Conservation (phyloP, 768 basidiomycete genomes). For the Lactifluus subvellereus region DNA sequence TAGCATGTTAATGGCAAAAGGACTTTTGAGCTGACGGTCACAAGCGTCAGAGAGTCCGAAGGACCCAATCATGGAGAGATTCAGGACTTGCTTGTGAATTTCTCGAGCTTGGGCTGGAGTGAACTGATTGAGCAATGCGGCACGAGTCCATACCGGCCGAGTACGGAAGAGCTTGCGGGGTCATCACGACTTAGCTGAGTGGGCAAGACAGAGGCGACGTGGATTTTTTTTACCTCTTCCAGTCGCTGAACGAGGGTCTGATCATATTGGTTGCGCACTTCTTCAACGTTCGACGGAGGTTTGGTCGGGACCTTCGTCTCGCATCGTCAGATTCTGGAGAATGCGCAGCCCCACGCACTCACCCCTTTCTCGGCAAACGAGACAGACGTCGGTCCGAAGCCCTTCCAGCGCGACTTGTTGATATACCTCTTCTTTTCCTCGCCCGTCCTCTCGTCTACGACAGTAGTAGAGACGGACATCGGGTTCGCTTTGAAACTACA, state of each 20-base stretch:
- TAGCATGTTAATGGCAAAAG: conserved; percentile 79
- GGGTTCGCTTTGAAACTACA: conserved; percentile 71
- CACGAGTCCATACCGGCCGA: conserved; percentile 87
- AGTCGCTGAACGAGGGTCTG: conserved; percentile 49
- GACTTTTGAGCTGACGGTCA: conserved; percentile 59
- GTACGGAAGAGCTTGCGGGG: conserved; percentile 54
- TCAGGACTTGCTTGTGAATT: conserved; percentile 59
- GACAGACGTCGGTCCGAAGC: conserved; percentile 68
- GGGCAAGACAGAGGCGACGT: background rate
- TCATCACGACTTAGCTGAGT: background rate
- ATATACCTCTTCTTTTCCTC: conserved; percentile 80
- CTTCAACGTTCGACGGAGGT: conserved; percentile 57
- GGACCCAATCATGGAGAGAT: background rate
- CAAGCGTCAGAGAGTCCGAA: background rate
- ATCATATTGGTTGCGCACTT: conserved; percentile 50
- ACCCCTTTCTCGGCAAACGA: conserved; percentile 59
- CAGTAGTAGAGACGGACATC: conserved; percentile 62
- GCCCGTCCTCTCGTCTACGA: conserved; percentile 68
- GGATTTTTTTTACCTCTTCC: conserved; percentile 40
- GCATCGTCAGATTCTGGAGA: conserved; percentile 32
- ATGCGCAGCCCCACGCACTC: conserved; percentile 22
- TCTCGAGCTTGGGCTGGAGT: conserved; percentile 58
- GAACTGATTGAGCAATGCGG: conserved; percentile 80
- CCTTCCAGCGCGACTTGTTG: conserved; percentile 82
- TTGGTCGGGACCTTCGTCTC: conserved; percentile 40